A percentile compares a stretch with the other conserved stretches of the same genome.
These are phyloP conservation scores for Solanum habrochaites DNA, from an alignment of 257 asterid genomes.

Conservation along the genomic window DNA sequence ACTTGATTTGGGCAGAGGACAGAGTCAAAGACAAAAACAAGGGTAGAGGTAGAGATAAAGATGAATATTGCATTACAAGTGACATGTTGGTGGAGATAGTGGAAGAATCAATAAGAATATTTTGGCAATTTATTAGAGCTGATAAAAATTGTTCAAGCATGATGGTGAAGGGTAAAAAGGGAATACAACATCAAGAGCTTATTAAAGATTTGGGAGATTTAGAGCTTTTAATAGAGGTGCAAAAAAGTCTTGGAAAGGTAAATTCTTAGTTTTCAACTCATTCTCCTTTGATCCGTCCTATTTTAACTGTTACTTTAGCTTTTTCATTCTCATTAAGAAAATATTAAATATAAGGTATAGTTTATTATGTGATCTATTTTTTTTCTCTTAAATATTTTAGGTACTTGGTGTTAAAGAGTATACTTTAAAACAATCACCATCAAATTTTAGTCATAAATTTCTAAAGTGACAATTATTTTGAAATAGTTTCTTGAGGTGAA, in stretches of 20 bases:
- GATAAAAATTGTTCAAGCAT: slow-evolving; percentile 44
- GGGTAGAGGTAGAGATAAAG: slow-evolving; percentile 16
- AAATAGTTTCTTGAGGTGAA: neutral
- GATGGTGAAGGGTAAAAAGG: slow-evolving; percentile 23
- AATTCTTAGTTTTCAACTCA: neutral
- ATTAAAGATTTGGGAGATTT: slow-evolving; percentile 31
- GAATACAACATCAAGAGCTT: slow-evolving; percentile 14
- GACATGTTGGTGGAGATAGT: slow-evolving; percentile 69
- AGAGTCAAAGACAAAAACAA: slow-evolving; percentile 30
- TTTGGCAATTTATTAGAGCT: slow-evolving; percentile 74
- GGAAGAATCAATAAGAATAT: slow-evolving; percentile 84
- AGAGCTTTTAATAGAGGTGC: slow-evolving; percentile 44
- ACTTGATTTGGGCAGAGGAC: slow-evolving; percentile 39
- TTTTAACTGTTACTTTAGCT: neutral
- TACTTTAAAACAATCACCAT: neutral
- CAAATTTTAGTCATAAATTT: neutral
- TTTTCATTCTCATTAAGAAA: neutral
- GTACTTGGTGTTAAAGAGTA: neutral
- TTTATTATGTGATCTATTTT: neutral
- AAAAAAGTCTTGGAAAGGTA: slow-evolving; percentile 61
- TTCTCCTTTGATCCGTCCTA: neutral
- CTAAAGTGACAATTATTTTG: neutral
- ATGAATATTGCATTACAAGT: slow-evolving; percentile 47
- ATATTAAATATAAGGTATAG: neutral
- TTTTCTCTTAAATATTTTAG: neutral